A percentile compares a stretch with the other conserved stretches of the same genome.
These are phyloP conservation scores for Colletotrichum endophyticum DNA, from an alignment of 2,329 filamentous ascomycete genomes.

Conservation along the genomic window DNA sequence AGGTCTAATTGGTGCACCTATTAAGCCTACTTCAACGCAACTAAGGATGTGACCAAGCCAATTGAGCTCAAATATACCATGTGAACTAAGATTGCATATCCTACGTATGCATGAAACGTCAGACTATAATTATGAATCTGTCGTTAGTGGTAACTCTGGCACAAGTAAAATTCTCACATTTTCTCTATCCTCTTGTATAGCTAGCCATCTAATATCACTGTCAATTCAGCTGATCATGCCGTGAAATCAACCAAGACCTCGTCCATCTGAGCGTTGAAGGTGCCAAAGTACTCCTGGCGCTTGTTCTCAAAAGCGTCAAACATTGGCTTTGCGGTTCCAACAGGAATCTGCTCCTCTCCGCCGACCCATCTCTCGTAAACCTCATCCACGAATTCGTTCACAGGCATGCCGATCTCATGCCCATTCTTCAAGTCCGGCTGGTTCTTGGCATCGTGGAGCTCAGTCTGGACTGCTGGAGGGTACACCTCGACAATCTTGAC, in stretches of 20 bases:
- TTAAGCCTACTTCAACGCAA: not conserved
- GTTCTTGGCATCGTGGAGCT: not conserved
- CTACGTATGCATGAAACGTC: too few species aligned
- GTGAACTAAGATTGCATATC: not conserved
- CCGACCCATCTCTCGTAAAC: conserved; percentile 45
- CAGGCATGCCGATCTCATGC: conserved; percentile 35
- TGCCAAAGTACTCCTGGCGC: not conserved
- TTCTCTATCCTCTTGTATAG: not conserved
- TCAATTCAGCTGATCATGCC: conserved; percentile 28
- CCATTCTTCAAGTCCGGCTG: conserved; percentile 1
- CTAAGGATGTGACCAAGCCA: too few species aligned
- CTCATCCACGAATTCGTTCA: conserved; percentile 45
- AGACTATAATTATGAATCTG: too few species aligned
- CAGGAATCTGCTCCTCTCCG: conserved; percentile 40
- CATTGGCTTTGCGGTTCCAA: not conserved
- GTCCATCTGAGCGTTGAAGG: not conserved
- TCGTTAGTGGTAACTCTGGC: not conserved
- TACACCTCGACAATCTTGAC: conserved; percentile 31
- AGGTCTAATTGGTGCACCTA: fast-evolving
- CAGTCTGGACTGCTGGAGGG: conserved; percentile 30
- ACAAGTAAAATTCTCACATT: not conserved
- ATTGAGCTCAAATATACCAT: not conserved
- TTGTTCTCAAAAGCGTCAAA: not conserved
- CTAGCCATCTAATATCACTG: too few species aligned
- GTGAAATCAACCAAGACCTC: not conserved